Evolutionary conservation across 306 rosid genomes (phyloP).

Genomic region (Mucuna pruriens): DNA sequence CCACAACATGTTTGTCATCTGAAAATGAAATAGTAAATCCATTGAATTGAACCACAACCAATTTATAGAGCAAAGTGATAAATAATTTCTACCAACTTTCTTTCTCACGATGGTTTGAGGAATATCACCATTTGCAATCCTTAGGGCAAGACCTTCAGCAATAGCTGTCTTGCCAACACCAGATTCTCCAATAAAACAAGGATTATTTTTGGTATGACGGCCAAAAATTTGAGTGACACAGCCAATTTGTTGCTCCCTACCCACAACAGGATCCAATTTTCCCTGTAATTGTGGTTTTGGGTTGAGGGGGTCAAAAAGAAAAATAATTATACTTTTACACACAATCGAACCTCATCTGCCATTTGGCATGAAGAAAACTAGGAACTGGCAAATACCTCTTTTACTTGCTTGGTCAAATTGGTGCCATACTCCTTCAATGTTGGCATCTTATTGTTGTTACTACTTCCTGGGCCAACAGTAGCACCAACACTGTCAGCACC

Average conservation of each 20-base stretch:
- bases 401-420: constrained; percentile 91
- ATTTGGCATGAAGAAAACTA: constrained; percentile 1
- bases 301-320: neutral
- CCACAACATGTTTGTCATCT: constrained; percentile 20
- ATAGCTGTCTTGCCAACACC: constrained; percentile 99
- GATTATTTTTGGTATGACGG: constrained; percentile 90
- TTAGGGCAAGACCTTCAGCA: constrained; percentile 96
- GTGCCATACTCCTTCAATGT: constrained; percentile 92
- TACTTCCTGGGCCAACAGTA: constrained; percentile 74
- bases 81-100: constrained; percentile 56
- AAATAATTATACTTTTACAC: neutral
- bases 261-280: constrained; percentile 94
- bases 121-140: constrained; percentile 91
- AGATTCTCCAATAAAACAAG: constrained; percentile 96
- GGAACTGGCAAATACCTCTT: constrained; percentile 63
- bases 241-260: constrained; percentile 93
- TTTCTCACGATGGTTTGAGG: constrained; percentile 98
- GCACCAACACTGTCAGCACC: constrained; percentile 81
- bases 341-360: constrained; percentile 12
- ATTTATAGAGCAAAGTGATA: neutral
- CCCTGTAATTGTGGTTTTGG: constrained; percentile 53
- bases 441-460: constrained; percentile 81
- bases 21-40: constrained; percentile 3
- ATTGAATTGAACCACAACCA: neutral
- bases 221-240: constrained; percentile 95